A percentile compares a stretch with the other conserved stretches of the same genome.
Conservation (phyloP, 106 monocot species). For the Dioscorea zingiberensis region DNA sequence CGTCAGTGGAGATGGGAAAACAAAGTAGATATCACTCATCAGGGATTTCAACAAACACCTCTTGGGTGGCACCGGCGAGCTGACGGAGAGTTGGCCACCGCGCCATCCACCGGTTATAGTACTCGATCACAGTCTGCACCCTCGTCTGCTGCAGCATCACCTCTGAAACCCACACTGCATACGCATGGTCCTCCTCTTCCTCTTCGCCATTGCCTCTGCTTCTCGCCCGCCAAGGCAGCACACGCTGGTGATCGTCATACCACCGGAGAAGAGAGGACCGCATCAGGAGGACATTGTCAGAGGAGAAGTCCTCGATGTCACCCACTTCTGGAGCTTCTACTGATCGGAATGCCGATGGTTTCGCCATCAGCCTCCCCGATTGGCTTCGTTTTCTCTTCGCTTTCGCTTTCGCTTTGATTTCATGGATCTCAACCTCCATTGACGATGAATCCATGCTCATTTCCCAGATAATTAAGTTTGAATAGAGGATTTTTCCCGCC, state of each 20-base stretch:
- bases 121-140: conserved; percentile 55
- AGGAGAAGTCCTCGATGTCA: conserved; percentile 75
- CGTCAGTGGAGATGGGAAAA: too few relatives aligned
- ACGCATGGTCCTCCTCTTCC: conserved; percentile 47
- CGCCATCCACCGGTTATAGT: conserved; percentile 86
- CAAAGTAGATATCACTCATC: too few relatives aligned
- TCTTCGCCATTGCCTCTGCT: background rate
- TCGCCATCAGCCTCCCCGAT: too few relatives aligned
- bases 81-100: conserved; percentile 65
- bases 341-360: background rate
- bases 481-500: background rate
- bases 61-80: conserved; percentile 65
- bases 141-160: conserved; percentile 97
- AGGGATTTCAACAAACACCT: conserved; percentile 21
- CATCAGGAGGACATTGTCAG: conserved; percentile 17
- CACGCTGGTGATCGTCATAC: conserved; percentile 70
- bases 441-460: background rate
- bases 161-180: conserved; percentile 96
- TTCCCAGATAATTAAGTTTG: background rate
- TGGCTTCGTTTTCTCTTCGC: background rate
- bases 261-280: conserved; percentile 64
- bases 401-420: background rate
- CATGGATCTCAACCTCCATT: background rate
- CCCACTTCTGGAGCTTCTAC: background rate
- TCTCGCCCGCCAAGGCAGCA: conserved; percentile 61